Conservation (phyloP, 2,329 filamentous ascomycete species). For the Aureobasidium melanogenum region DNA sequence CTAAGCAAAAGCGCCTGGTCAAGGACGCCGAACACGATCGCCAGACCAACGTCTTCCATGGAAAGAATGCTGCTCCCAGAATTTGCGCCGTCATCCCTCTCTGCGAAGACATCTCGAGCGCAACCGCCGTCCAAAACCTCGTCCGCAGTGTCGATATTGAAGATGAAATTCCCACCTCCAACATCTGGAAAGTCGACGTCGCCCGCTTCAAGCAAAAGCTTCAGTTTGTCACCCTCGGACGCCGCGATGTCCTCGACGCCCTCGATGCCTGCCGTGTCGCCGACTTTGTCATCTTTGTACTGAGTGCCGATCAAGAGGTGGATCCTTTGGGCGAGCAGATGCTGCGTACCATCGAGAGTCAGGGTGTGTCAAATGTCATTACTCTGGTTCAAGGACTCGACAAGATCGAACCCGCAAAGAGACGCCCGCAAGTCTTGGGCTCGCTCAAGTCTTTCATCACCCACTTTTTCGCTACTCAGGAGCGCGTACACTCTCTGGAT, state of each 20-base stretch:
- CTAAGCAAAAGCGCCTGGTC: conserved; percentile 75
- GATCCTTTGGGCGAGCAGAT: conserved; percentile 79
- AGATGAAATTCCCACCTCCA: conserved; percentile 50
- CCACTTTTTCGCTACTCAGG: conserved; percentile 86
- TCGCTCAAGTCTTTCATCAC: conserved; percentile 89
- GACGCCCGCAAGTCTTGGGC: conserved; percentile 62
- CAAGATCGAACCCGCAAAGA: conserved; percentile 69
- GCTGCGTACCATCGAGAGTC: conserved; percentile 78
- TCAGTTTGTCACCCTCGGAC: conserved; percentile 69
- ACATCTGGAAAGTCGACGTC: conserved; percentile 54
- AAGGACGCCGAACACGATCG: conserved; percentile 79
- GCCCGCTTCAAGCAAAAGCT: conserved; percentile 94
- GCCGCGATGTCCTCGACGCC: conserved; percentile 64
- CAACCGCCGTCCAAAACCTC: conserved; percentile 58
- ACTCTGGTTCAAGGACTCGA: conserved; percentile 67
- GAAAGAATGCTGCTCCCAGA: conserved; percentile 75
- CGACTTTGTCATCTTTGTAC: conserved; percentile 80
- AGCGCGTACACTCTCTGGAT: conserved; percentile 84
- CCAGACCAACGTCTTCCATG: conserved; percentile 73
- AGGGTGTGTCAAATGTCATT: conserved; percentile 89
- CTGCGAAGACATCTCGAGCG: conserved; percentile 61
- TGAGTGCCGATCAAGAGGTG: conserved; percentile 76
- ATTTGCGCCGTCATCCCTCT: conserved; percentile 84
- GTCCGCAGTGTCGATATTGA: conserved; percentile 75
- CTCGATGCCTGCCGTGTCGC: conserved; percentile 81